A percentile compares a stretch with the other conserved stretches of the same genome.
Evolutionary conservation across 192 early-diverging fungal genomes (phyloP).

Genomic region (Lobosporangium transversale): DNA sequence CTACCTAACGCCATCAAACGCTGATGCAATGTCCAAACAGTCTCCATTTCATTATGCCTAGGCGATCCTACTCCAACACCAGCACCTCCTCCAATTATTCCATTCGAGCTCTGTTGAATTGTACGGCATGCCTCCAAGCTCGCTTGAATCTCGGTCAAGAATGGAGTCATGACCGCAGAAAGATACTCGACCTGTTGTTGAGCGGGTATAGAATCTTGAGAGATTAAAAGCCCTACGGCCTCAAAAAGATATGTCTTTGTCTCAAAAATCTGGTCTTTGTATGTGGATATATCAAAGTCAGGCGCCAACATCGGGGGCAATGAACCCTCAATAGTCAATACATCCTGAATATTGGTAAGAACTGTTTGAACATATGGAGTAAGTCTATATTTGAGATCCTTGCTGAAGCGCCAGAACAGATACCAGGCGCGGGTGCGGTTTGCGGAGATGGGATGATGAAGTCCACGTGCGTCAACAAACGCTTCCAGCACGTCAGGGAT

Average conservation of each 20-base stretch:
- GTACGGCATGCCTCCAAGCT: conserved; percentile 72
- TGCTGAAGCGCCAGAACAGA: conserved; percentile 86
- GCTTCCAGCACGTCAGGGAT: conserved; percentile 75
- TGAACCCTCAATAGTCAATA: conserved; percentile 79
- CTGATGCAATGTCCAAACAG: conserved; percentile 82
- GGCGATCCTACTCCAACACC: conserved; percentile 56
- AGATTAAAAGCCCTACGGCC: conserved; percentile 90
- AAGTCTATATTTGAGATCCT: conserved; percentile 68
- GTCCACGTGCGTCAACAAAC: conserved; percentile 80
- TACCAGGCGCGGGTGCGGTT: conserved; percentile 88
- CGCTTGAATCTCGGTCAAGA: conserved; percentile 80
- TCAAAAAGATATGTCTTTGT: conserved; percentile 92
- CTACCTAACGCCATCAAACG: conserved; percentile 86
- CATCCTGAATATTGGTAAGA: conserved; percentile 69
- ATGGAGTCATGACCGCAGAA: conserved; percentile 79
- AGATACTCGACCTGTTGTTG: conserved; percentile 77
- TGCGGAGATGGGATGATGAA: conserved; percentile 75
- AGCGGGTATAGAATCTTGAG: conserved; percentile 72
- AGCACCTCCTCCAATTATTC: conserved; percentile 16
- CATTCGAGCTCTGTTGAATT: conserved; percentile 50
- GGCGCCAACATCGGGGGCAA: conserved; percentile 55
- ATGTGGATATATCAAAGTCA: conserved; percentile 56
- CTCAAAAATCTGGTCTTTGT: conserved; percentile 61
- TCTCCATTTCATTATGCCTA: conserved; percentile 69
- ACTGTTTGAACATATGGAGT: conserved; percentile 71